Base-by-base conservation (phyloP, 2,329 filamentous ascomycete genomes). In the Xylogone sp. region DNA sequence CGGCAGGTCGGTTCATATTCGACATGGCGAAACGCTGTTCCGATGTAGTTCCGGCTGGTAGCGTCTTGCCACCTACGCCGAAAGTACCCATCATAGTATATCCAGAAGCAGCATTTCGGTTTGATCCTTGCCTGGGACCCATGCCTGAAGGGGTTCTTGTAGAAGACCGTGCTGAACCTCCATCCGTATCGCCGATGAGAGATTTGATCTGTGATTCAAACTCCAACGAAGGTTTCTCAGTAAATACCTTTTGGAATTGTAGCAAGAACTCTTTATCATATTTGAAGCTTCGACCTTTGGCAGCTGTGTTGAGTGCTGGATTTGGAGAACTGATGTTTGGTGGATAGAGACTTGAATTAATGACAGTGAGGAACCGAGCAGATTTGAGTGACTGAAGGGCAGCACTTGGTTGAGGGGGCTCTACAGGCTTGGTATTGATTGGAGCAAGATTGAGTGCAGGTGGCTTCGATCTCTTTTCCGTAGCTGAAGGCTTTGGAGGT, bases 261-360 rank as follows among this genome's bases (percentile, higher is more conserved):
- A 99, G 79, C 72, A 99, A 76, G 77, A 99, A 99, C 62, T 87
- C 86, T 64, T 92, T 89, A 72, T 97, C 91, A 71, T 99, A 99
- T 69, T 95, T 92, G 76, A 95, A 96, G 42, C 84, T 86, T 69
- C 84, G 87, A 54, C 83, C 84, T 74, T 92, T 93, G 70, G 87
- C 89, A 16, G 87, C 87, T 42, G 81, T 76, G 69, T 97, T 99
- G 58, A 97, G 75, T 2, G 93, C 89, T 10, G 93, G 90, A 72
- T 97, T 97, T 7, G 94, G 94, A 21, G 92, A 96, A 55, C 80
- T 82, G 68, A 97, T 87, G 50, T 89, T 88, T 3, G 82, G 74
- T 16, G 94, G 93, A 68, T 99, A 99, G 42, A 87, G 81, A 55
- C 90, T 78, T 62, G 88, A 84, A 64, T 83, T 86, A 58, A 92